Evolutionary conservation across 1,284 basidiomycete genomes (phyloP).

Genomic region (Waitea zeae): DNA sequence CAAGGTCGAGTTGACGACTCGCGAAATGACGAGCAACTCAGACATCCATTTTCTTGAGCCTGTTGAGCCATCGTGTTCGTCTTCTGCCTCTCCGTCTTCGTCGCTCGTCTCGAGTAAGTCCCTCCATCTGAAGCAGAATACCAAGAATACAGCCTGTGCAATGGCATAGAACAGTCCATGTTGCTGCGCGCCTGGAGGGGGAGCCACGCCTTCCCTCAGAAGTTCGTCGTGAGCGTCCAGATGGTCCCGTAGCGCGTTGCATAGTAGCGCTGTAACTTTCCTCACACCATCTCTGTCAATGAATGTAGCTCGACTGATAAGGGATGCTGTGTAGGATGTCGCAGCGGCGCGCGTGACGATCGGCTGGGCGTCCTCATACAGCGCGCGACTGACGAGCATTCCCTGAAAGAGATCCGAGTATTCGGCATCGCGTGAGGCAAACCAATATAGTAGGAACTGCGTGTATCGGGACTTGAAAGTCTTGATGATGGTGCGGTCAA

Average conservation of each 20-base stretch:
- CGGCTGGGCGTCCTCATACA: constrained; percentile 47
- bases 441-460: constrained; percentile 95
- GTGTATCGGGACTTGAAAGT: constrained; percentile 97
- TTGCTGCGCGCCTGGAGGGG: constrained; percentile 31
- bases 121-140: constrained; percentile 97
- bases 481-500: constrained; percentile 83
- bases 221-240: constrained; percentile 55
- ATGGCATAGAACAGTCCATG: constrained; percentile 90
- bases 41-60: constrained; percentile 64
- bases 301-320: constrained; percentile 83
- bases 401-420: constrained; percentile 92
- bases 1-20: constrained; percentile 66
- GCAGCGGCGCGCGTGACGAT: constrained; percentile 75
- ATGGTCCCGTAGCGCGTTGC: constrained; percentile 67
- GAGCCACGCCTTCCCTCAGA: constrained; percentile 16
- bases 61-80: constrained; percentile 12
- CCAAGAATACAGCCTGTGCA: constrained; percentile 84
- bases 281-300: constrained; percentile 66
- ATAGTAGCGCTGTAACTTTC: constrained; percentile 68
- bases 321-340: constrained; percentile 83
- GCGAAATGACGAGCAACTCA: constrained; percentile 66
- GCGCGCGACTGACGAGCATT: constrained; percentile 75
- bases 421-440: constrained; percentile 74
- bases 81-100: constrained; percentile 27
- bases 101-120: constrained; percentile 56